These are phyloP conservation scores for Lizonia empirigonia DNA, from an alignment of 2,329 filamentous ascomycete genomes.

Conservation along the genomic window DNA sequence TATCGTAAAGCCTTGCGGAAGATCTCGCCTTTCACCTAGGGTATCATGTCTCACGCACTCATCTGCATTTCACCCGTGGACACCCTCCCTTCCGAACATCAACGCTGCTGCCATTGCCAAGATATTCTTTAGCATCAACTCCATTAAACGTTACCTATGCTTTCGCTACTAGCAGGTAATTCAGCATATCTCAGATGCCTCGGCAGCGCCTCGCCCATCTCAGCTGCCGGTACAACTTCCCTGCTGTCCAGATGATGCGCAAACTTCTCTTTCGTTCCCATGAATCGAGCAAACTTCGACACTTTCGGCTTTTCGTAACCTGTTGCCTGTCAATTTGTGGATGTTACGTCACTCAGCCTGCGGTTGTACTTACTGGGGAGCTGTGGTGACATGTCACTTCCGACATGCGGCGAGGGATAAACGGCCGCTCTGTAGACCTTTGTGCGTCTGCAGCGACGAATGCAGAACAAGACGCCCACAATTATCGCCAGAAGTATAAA, in stretches of 20 bases:
- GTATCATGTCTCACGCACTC: neutral
- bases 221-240: constrained; percentile 17
- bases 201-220: constrained; percentile 21
- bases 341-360: neutral
- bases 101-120: neutral
- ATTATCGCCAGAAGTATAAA: constrained; percentile 17
- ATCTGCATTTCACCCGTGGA: neutral
- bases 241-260: constrained; percentile 25
- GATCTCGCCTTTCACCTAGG: neutral
- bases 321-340: neutral
- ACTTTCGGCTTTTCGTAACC: neutral
- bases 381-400: constrained; percentile 35
- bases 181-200: constrained; percentile 16
- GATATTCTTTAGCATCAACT: neutral
- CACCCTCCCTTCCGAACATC: neutral
- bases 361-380: constrained; percentile 22
- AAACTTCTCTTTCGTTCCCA: constrained; percentile 17
- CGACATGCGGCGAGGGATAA: constrained; percentile 30
- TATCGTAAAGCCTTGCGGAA: neutral
- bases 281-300: neutral
- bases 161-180: constrained; percentile 11
- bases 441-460: constrained; percentile 18
- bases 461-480: constrained; percentile 17
- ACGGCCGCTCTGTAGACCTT: constrained; percentile 31
- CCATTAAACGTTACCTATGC: constrained; percentile 7